Percentiles rank a stretch among this genome's conserved stretches.
Evolutionary conservation across 257 asterid genomes (phyloP).

Genomic region (Solanum habrochaites): DNA sequence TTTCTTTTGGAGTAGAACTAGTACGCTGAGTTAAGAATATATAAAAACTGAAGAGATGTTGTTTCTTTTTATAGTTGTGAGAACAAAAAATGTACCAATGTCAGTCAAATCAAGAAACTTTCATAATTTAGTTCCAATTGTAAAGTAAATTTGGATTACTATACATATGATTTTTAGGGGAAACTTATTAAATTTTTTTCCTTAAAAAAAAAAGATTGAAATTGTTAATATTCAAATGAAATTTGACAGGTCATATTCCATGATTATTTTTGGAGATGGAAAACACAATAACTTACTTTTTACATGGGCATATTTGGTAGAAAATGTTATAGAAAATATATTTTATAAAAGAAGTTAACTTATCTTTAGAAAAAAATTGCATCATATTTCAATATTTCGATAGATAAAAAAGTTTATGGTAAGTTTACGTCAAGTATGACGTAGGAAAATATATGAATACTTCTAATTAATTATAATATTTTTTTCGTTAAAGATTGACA

Average conservation of each 20-base stretch:
- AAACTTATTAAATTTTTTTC: neutral
- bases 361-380: neutral
- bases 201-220: neutral
- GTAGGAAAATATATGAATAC: no score
- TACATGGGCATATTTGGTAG: neutral
- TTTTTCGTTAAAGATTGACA: no score
- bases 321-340: neutral
- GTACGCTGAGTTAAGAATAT: no score
- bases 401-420: neutral
- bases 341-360: no score
- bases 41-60: neutral
- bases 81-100: neutral
- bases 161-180: no score
- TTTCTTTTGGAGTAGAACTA: neutral
- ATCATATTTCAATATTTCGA: neutral
- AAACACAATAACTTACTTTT: neutral
- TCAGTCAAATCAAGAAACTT: neutral
- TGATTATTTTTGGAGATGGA: neutral
- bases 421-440: neutral
- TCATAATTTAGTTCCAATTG: neutral
- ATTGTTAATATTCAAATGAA: neutral
- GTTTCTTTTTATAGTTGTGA: neutral
- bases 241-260: neutral
- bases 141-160: no score
- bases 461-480: no score